Percentiles rank a stretch among this genome's conserved stretches.
phyloP scores from a whole-genome alignment of 148 eudicot genomes.

The Rhododendron ovatum region DNA sequence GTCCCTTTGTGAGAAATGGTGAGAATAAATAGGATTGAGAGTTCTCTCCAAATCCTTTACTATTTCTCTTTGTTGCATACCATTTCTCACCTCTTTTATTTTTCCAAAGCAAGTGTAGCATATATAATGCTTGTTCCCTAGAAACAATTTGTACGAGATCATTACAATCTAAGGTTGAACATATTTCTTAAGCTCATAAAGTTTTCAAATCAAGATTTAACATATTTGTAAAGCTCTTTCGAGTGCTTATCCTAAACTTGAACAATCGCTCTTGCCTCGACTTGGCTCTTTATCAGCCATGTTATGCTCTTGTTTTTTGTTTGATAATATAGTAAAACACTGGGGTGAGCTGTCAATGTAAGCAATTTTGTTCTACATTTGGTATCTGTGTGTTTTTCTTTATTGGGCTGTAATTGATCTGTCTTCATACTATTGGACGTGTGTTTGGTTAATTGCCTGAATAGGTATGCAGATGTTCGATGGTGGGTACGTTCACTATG shows the following conservation, averaged over 20 bases:
- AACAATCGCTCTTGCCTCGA: background rate
- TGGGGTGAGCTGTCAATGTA: background rate
- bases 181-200: background rate
- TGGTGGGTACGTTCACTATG: slow-evolving; percentile 91
- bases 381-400: background rate
- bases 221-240: background rate
- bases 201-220: background rate
- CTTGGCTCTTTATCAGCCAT: background rate
- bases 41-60: background rate
- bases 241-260: background rate
- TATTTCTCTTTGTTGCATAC: background rate
- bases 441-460: background rate
- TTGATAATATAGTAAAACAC: background rate
- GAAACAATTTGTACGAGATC: background rate
- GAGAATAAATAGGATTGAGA: background rate
- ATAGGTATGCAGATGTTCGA: slow-evolving; percentile 61
- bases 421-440: background rate
- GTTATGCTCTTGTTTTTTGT: background rate
- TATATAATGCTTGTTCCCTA: background rate
- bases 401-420: background rate
- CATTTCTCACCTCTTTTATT: background rate
- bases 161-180: background rate
- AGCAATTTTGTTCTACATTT: background rate
- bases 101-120: background rate
- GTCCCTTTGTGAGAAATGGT: background rate